Conservation (phyloP, 352 stramenopile species). For the Phytophthora colocasiae region DNA sequence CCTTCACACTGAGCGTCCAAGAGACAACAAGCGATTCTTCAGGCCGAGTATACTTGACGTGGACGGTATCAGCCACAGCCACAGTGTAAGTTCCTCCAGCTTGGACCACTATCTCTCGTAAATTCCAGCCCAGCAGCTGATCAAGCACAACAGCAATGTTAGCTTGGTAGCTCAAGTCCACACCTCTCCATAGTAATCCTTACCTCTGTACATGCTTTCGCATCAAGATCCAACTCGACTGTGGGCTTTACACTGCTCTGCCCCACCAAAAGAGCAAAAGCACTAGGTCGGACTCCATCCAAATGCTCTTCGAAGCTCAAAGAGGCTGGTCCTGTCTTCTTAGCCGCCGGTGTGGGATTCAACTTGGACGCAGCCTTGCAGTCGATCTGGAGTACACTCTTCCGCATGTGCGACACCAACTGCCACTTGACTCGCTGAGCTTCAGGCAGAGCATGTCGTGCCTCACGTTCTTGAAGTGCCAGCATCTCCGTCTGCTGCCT, state of each 20-base stretch:
- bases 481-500: conserved; percentile 73
- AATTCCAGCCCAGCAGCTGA: conserved; percentile 67
- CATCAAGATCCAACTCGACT: conserved; percentile 53
- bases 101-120: conserved; percentile 60
- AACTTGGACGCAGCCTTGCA: conserved; percentile 46
- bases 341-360: conserved; percentile 13
- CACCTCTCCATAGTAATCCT: not conserved
- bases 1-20: conserved; percentile 59
- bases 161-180: not conserved
- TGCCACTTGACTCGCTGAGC: conserved; percentile 72
- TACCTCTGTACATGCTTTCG: conserved; percentile 60
- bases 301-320: conserved; percentile 63
- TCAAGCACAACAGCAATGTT: conserved; percentile 9
- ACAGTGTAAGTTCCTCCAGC: conserved; percentile 54
- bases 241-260: conserved; percentile 46
- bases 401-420: conserved; percentile 64
- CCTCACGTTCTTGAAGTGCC: conserved; percentile 67
- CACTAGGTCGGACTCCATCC: conserved; percentile 66
- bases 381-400: conserved; percentile 69
- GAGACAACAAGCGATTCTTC: conserved; percentile 57
- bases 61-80: conserved; percentile 49
- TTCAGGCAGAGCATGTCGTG: conserved; percentile 67
- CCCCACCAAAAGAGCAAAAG: conserved; percentile 68
- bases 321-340: conserved; percentile 15
- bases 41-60: conserved; percentile 53